Evolutionary conservation across 2,329 filamentous ascomycete genomes (phyloP), one percentile per base, ranked within the genome.

Genomic region (Alternaria sp.): DNA sequence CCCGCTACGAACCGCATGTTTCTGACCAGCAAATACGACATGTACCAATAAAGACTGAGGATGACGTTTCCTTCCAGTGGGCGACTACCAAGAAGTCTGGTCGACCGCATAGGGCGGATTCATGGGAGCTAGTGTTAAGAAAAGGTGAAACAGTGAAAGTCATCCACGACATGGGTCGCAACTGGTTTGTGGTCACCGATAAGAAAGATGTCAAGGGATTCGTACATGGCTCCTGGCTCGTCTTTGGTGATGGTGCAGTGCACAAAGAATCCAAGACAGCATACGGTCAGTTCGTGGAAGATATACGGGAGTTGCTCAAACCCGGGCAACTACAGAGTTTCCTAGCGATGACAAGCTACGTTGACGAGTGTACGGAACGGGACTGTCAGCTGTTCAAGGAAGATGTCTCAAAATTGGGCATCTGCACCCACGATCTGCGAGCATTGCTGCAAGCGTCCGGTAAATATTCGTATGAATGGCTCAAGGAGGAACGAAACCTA

Each of bases 371-470:
- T 46, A 49, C 59, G 4, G 59, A 62, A 9, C 46, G 9, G 3
- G 56, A 40, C 1, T 78, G 76, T 57, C 61, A 65, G 36, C 5
- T n/a, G 11, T 5, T 60, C 12, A 76, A 75, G 58, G 30, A 64
- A 25, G 57, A 63, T 22, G 40, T 10, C 16, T 40, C 41, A 3
- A 58, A 34, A 14, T 36, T 72, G n/a, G 68, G 66, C 9, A 70
- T 76, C 50, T 78, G 76, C 48, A 27, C 54, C 6, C 75, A 78
- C 53, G 72, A 77, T 48, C 48, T 78, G 40, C 54, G 58, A 38
- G 56, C 49, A 22, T 49, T 78, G 25, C 60, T 78, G 38, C 40
- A 64, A n/a, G 74, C 71, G 6, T 73, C 72, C 8, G 71, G 64
- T 3, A 20, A 45, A 4, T 75, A 70, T 46, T 67, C 62, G 1